Conservation (phyloP, 352 stramenopile species). For the Blastocystis sp. region DNA sequence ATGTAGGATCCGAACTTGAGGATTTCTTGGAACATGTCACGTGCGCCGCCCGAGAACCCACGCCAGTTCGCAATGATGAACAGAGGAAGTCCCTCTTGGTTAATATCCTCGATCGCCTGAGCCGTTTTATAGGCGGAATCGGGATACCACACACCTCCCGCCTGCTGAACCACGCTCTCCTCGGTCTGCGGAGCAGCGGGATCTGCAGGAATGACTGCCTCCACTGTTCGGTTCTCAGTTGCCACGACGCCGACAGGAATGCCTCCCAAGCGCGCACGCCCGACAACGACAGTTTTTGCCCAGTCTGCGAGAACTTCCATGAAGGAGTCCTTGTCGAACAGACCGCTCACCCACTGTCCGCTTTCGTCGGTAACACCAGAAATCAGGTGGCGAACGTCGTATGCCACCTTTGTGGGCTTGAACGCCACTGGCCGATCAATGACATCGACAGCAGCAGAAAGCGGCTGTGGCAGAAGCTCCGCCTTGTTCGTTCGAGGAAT, state of each 20-base stretch:
- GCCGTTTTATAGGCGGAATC: slow-evolving; percentile 99
- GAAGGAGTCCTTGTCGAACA: slow-evolving; percentile 97
- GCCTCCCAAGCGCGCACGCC: slow-evolving; percentile 89
- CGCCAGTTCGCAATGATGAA: slow-evolving; percentile 99
- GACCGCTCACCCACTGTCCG: slow-evolving; percentile 78
- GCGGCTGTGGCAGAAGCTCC: slow-evolving; percentile 68
- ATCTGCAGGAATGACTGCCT: slow-evolving; percentile 92
- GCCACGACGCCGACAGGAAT: slow-evolving; percentile 96
- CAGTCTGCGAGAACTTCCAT: slow-evolving; percentile 93
- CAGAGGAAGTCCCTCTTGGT: slow-evolving; percentile 93
- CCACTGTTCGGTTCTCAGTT: slow-evolving; percentile 92
- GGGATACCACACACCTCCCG: slow-evolving; percentile 99
- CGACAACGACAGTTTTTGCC: slow-evolving; percentile 97
- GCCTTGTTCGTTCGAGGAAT: slow-evolving; percentile 83
- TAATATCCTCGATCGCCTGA: slow-evolving; percentile 97
- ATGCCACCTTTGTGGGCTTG: slow-evolving; percentile 82
- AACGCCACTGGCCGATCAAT: slow-evolving; percentile 81
- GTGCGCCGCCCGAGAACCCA: slow-evolving; percentile 96
- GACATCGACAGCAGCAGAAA: slow-evolving; percentile 73
- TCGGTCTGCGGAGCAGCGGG: slow-evolving; percentile 89
- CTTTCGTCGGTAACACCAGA: slow-evolving; percentile 72
- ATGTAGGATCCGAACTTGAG: slow-evolving; percentile 99
- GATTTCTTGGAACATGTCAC: slow-evolving; percentile 99
- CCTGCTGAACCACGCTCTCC: slow-evolving; percentile 91
- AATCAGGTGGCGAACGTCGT: slow-evolving; percentile 88